These are phyloP conservation scores for Coemansia sp. DNA, from an alignment of 192 early-diverging fungal species.

Conservation along the genomic window DNA sequence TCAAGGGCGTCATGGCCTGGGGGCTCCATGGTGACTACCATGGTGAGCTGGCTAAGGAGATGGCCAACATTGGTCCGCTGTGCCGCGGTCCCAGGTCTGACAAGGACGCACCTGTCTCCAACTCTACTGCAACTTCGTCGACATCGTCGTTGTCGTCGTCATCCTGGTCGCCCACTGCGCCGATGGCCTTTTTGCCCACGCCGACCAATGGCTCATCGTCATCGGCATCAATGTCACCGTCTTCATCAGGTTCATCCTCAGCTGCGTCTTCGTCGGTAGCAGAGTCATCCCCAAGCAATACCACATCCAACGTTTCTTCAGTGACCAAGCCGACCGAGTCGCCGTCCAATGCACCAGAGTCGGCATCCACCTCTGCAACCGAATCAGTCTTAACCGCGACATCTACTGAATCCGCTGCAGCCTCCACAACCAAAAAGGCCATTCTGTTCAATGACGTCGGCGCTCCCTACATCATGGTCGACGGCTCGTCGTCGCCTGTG, in stretches of 20 bases:
- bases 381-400: no score
- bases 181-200: constrained; percentile 1
- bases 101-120: constrained; percentile 8
- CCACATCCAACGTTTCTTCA: neutral
- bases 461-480: constrained; percentile 32
- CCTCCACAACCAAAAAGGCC: constrained; percentile 13
- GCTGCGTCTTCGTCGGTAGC: neutral
- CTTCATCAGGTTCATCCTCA: constrained; percentile 1
- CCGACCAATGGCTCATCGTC: neutral
- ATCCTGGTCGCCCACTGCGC: constrained; percentile 4
- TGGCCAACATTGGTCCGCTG: constrained; percentile 30
- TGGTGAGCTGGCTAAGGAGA: constrained; percentile 53
- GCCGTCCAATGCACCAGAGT: neutral
- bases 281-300: neutral
- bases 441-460: constrained; percentile 48
- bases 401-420: neutral
- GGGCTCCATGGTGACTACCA: constrained; percentile 46
- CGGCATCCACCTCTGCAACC: neutral
- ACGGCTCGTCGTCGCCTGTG: constrained; percentile 29
- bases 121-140: neutral
- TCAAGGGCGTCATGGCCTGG: constrained; percentile 72
- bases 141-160: neutral
- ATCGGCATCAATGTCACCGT: constrained; percentile 6
- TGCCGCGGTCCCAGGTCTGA: constrained; percentile 35
- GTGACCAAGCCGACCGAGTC: constrained; percentile 1